Evolutionary conservation across 768 basidiomycete genomes (phyloP).

Genomic region (Tylopilus felleus): DNA sequence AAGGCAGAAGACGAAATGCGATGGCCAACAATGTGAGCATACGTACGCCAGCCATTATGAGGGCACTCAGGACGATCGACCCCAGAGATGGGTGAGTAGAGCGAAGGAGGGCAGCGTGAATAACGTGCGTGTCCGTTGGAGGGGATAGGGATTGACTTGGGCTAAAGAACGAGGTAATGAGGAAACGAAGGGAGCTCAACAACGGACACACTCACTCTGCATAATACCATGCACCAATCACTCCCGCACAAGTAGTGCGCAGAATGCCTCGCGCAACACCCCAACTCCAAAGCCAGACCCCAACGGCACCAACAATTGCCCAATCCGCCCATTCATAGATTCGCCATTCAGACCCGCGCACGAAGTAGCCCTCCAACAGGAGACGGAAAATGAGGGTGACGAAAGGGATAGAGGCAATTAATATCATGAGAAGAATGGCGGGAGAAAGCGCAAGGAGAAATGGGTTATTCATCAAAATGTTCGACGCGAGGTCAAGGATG

Average conservation of each 20-base stretch:
- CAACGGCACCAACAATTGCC: conserved; percentile 56
- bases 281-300: conserved; percentile 72
- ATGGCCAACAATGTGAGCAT: conserved; percentile 48
- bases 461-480: conserved; percentile 66
- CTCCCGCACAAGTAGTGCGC: conserved; percentile 72
- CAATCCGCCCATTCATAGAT: conserved; percentile 66
- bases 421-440: conserved; percentile 58
- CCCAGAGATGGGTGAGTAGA: conserved; percentile 82
- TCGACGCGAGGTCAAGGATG: conserved; percentile 57
- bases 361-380: conserved; percentile 63
- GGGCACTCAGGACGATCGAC: conserved; percentile 69
- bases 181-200: background rate
- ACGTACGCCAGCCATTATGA: conserved; percentile 72
- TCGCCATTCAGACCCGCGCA: conserved; percentile 48
- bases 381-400: conserved; percentile 75
- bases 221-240: conserved; percentile 93
- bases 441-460: conserved; percentile 76
- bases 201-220: conserved; percentile 41
- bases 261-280: conserved; percentile 76
- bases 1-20: conserved; percentile 53
- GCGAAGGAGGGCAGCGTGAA: conserved; percentile 74
- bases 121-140: conserved; percentile 62
- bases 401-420: conserved; percentile 76
- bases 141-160: conserved; percentile 34
- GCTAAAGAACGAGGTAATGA: conserved; percentile 17